Conservation (phyloP, 2,329 filamentous ascomycete genomes). For the Diaporthe capsici region DNA sequence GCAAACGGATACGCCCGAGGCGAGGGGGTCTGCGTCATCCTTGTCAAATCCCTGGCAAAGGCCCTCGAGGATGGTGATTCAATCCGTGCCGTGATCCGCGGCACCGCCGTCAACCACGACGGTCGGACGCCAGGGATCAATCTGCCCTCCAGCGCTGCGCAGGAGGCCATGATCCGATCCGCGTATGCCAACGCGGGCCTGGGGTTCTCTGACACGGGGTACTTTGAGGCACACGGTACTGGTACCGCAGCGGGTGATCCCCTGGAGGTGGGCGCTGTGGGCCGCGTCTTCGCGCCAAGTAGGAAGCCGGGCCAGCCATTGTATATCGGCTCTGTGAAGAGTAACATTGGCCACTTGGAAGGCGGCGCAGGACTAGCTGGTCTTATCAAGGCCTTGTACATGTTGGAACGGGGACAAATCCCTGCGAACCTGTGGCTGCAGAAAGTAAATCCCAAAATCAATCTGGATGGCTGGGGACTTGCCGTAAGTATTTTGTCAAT, state of each 20-base stretch:
- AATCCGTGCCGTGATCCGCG: constrained; percentile 59
- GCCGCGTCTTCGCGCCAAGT: constrained; percentile 16
- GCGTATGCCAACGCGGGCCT: constrained; percentile 58
- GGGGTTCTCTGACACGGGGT: constrained; percentile 47
- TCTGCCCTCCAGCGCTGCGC: constrained; percentile 55
- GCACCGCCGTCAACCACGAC: constrained; percentile 56
- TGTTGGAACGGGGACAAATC: constrained; percentile 54
- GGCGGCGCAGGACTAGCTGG: constrained; percentile 61
- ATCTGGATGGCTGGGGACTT: constrained; percentile 39
- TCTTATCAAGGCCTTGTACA: constrained; percentile 54
- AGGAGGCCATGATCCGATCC: constrained; percentile 55
- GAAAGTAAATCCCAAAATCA: constrained; percentile 43
- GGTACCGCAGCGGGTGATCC: constrained; percentile 49
- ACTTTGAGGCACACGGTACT: constrained; percentile 60
- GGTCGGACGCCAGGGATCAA: constrained; percentile 57
- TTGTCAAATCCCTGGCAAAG: constrained; percentile 50
- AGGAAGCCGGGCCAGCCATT: constrained; percentile 47
- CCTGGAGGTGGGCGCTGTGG: constrained; percentile 24
- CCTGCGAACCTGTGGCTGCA: constrained; percentile 58
- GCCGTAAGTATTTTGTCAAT: neutral
- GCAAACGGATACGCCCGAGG: constrained; percentile 67
- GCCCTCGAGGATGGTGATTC: constrained; percentile 42
- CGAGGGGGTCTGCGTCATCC: constrained; percentile 59
- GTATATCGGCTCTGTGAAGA: constrained; percentile 56
- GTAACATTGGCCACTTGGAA: constrained; percentile 62